These are phyloP conservation scores for Nitzschia sp. DNA, from an alignment of 108 stramenopile species.

Conservation along the genomic window DNA sequence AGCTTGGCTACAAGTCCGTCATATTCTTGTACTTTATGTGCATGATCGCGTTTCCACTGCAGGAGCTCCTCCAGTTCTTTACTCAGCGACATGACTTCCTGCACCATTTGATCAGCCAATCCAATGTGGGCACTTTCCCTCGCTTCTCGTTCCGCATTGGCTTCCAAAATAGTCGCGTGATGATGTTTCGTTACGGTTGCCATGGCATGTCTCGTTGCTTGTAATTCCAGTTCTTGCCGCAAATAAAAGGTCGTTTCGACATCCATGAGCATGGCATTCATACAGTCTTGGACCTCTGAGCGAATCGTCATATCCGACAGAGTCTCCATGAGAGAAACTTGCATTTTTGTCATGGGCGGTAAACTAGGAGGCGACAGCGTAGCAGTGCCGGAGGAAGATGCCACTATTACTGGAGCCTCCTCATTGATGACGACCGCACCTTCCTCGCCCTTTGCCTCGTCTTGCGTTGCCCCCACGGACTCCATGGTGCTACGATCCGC, in stretches of 20 bases:
- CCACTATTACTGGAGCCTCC: no score
- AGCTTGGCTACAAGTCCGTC: conserved; percentile 51
- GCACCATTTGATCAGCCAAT: conserved; percentile 47
- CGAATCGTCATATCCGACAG: conserved; percentile 37
- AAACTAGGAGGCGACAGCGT: neutral
- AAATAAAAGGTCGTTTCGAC: conserved; percentile 46
- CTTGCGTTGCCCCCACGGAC: no score
- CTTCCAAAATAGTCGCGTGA: conserved; percentile 38
- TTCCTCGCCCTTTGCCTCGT: no score
- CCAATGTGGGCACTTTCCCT: conserved; percentile 17
- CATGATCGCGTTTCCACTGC: conserved; percentile 41
- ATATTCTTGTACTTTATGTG: conserved; percentile 35
- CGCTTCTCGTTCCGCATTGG: conserved; percentile 31
- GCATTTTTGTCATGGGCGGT: conserved; percentile 14
- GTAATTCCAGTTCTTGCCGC: conserved; percentile 32
- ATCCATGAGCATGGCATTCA: conserved; percentile 45
- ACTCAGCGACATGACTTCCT: conserved; percentile 46
- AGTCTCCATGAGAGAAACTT: conserved; percentile 19
- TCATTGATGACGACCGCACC: no score
- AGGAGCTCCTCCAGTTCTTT: conserved; percentile 37
- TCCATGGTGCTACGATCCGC: no score
- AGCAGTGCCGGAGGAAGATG: neutral
- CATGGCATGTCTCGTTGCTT: conserved; percentile 19
- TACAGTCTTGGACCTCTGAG: conserved; percentile 33
- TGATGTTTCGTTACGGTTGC: conserved; percentile 25